Percentiles rank a stretch among this genome's conserved stretches.
Conservation (phyloP, 306 rosid species). For the Corylus americana region DNA sequence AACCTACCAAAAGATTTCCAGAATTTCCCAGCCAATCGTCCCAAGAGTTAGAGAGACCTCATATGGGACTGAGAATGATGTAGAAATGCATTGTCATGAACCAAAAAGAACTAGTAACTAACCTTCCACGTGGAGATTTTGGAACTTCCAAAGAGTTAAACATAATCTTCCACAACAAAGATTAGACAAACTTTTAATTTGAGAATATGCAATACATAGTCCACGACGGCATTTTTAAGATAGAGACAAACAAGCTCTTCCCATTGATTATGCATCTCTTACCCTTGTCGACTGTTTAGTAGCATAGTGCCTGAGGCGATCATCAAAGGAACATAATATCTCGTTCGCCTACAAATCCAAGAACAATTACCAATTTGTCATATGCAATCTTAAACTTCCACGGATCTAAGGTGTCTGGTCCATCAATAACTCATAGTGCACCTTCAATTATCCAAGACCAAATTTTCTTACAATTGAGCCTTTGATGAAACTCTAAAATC, state of each 20-base stretch:
- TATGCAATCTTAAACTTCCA: too few relatives aligned
- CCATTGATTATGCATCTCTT: slow-evolving; percentile 22
- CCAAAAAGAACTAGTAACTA: not conserved
- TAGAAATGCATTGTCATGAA: not conserved
- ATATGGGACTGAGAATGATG: not conserved
- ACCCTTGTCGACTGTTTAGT: slow-evolving; percentile 85
- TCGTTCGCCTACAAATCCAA: too few relatives aligned
- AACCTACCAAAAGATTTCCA: not conserved
- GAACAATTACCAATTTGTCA: too few relatives aligned
- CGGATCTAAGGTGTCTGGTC: too few relatives aligned
- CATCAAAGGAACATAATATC: slow-evolving; percentile 59
- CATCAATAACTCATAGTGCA: too few relatives aligned
- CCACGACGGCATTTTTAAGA: slow-evolving; percentile 17
- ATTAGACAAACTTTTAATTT: not conserved
- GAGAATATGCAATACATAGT: slow-evolving; percentile 20
- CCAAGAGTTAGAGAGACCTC: not conserved
- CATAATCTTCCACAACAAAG: not conserved
- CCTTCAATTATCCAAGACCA: too few relatives aligned
- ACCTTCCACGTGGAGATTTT: slow-evolving; percentile 83
- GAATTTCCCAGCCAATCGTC: not conserved
- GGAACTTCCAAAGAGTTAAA: too few relatives aligned
- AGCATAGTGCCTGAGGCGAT: slow-evolving; percentile 78
- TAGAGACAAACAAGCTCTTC: slow-evolving; percentile 11
- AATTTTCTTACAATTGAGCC: too few relatives aligned
- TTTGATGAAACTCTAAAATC: too few relatives aligned